Evolutionary conservation across 108 stramenopile genomes (phyloP), one percentile per base, ranked within the genome.

Genomic region (Fragilaria crotonensis): DNA sequence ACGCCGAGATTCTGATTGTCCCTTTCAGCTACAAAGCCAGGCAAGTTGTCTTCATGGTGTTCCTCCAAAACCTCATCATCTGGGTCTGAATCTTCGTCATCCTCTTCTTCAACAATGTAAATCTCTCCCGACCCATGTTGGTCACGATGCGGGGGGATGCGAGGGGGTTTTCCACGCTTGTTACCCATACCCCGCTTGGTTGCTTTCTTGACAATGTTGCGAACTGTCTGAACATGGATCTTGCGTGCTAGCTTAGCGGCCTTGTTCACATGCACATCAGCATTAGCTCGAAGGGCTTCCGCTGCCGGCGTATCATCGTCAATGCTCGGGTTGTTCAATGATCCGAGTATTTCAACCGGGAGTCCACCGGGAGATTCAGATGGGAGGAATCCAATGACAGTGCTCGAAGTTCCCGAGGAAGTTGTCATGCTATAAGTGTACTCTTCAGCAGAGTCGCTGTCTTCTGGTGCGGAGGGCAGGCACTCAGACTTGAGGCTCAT

Each of bases 231-330:
- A 19, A 70, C 66, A 29, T 78, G 59, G 22, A 87, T 65, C 48
- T 73, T 68, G 21, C 90, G 76, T 14, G 83, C 87, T 20, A 62
- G 72, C 57, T 92, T 92, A 33, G 75, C 72, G 18, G 85, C 67
- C 44, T 64, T 73, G n/a, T 68, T 62, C 2, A 92, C 87, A 51
- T 71, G 68, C 14, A 92, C 67, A 31, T 71, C 58, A 11, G 86
- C 82, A 54, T 88, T 88, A 26, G 86, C 90, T 27, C 75, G 58
- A 23, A 92, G 71, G 3, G 90, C 90, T 45, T 75, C 85, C 0
- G 84, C 87, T 29, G 90, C 90, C 14, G 86, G 85, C 14, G 84
- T 88, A 31, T 79, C 82, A 7, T 87, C 84, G 22, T 77, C 78
- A 67, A 88, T 84, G 23, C 64, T 55, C 4, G 72, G 75, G 7